Evolutionary conservation across 2,329 filamentous ascomycete genomes (phyloP), one percentile per base, ranked within the genome.

Genomic region (Metarhizium sp.): DNA sequence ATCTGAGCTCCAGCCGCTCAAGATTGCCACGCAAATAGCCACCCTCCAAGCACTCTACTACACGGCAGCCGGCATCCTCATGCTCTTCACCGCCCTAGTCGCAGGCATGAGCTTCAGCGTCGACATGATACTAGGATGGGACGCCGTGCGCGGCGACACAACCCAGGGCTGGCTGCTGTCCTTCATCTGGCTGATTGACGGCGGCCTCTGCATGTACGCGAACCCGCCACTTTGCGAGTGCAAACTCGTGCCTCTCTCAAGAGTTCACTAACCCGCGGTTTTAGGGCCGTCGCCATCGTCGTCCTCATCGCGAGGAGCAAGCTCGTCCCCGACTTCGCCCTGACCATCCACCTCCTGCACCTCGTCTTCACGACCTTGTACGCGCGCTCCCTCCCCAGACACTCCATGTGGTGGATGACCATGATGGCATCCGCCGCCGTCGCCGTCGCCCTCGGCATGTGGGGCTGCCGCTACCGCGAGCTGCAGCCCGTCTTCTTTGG

Each of bases 381-480:
- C 71, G 86, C 88, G 3, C 84, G 84, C 64, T 79, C 82, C 10
- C 68, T 97, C 32, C 94, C 94, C 1, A 78, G 80, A 10, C 86
- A 92, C 69, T 73, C 84, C 60, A 86, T 95, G 64, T 99, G 94
- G 94, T 99, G 94, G 92, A 75, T 74, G 56, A 72, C 77, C 60
- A 80, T 82, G 77, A 61, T 68, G 11, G 65, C 63, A 14, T 80
- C 79, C 2, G 72, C 74, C 45, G 71, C 69, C 4, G 55, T 76
- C 3, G 73, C 74, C 34, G 71, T 79, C 8, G 81, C 76, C 50
- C 75, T 94, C 2, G 92, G 90, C 4, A 86, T 95, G 42, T 97
- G 92, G 89, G 89, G 86, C 3, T 97, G 92, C 68, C 90, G 86
- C 66, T 95, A 91, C 78, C 80, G 92, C 58, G 94, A 99, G 72